Evolutionary conservation across 768 basidiomycete species (phyloP).

Genomic region (Galerina sulciceps): DNA sequence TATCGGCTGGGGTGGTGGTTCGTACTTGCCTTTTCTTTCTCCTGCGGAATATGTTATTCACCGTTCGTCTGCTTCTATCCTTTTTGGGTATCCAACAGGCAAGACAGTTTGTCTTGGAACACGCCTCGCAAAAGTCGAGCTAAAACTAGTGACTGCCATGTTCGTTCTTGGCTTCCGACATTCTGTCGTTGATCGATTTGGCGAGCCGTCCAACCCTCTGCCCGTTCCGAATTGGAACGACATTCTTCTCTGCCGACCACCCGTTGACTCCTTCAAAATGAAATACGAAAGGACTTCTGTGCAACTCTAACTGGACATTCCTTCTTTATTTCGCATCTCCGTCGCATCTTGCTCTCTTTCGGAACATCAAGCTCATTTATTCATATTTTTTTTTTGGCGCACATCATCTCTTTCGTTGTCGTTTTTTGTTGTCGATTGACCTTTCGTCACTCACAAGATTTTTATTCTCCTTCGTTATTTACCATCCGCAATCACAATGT

Average conservation of each 20-base stretch:
- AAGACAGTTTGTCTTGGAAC: slow-evolving; percentile 74
- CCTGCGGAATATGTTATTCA: background rate
- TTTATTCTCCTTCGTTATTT: slow-evolving; percentile 14
- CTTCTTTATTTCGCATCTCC: background rate
- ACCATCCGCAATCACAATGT: slow-evolving; percentile 10
- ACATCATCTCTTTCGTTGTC: background rate
- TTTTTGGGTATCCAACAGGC: slow-evolving; percentile 42
- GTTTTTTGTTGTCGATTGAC: slow-evolving; percentile 10
- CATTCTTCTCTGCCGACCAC: slow-evolving; percentile 67
- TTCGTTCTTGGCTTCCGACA: slow-evolving; percentile 69
- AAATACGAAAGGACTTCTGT: slow-evolving; percentile 47
- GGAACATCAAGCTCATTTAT: slow-evolving; percentile 7
- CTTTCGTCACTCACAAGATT: slow-evolving; percentile 11
- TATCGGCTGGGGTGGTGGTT: slow-evolving; percentile 84
- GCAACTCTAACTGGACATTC: slow-evolving; percentile 32
- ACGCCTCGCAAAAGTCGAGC: slow-evolving; percentile 73
- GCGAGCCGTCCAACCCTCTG: slow-evolving; percentile 37
- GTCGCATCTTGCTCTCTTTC: background rate
- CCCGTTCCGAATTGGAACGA: slow-evolving; percentile 84
- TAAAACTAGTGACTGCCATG: slow-evolving; percentile 73
- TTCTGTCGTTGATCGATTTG: slow-evolving; percentile 56
- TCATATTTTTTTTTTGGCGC: background rate
- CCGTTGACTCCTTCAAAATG: slow-evolving; percentile 56
- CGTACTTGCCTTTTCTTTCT: slow-evolving; percentile 47
- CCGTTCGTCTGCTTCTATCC: background rate